Evolutionary conservation across 2,329 filamentous ascomycete genomes (phyloP).

Genomic region (Phialocephala sp.): DNA sequence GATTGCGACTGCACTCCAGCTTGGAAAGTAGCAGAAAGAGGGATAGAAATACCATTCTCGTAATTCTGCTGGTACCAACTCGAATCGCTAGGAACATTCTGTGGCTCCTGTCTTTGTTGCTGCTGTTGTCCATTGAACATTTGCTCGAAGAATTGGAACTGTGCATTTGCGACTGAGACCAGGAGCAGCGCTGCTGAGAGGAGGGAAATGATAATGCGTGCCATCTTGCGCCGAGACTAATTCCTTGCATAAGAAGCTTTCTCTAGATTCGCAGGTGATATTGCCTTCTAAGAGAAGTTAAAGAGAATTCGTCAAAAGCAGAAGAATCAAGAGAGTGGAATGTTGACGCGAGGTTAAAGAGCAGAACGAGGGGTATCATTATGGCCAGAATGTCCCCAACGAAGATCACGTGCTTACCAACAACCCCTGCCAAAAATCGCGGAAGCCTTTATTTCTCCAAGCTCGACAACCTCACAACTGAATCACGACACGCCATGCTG

Average conservation of each 20-base stretch:
- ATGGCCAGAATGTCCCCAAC: background rate
- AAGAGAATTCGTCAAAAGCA: background rate
- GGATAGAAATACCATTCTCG: slow-evolving; percentile 60
- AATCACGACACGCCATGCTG: slow-evolving; percentile 44
- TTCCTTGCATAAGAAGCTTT: background rate
- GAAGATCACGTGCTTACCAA: too few species aligned
- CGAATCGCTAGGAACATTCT: slow-evolving; percentile 86
- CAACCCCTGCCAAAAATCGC: slow-evolving; percentile 11
- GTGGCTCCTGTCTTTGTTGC: slow-evolving; percentile 55
- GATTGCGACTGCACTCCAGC: background rate
- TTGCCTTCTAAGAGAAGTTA: too few species aligned
- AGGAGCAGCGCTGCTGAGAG: slow-evolving; percentile 61
- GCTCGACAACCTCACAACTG: slow-evolving; percentile 30
- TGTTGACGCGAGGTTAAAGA: background rate
- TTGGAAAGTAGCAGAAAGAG: background rate
- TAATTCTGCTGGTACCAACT: slow-evolving; percentile 77
- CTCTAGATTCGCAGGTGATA: background rate
- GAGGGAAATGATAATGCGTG: slow-evolving; percentile 42
- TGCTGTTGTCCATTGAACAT: slow-evolving; percentile 76
- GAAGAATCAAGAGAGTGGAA: background rate
- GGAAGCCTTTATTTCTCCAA: slow-evolving; percentile 18
- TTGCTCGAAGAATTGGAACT: slow-evolving; percentile 98
- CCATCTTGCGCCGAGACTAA: slow-evolving; percentile 33
- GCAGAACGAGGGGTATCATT: background rate
- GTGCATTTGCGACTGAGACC: slow-evolving; percentile 66